phyloP scores from a whole-genome alignment of 2,329 filamentous ascomycete genomes.

The Exophiala aquamarina region DNA sequence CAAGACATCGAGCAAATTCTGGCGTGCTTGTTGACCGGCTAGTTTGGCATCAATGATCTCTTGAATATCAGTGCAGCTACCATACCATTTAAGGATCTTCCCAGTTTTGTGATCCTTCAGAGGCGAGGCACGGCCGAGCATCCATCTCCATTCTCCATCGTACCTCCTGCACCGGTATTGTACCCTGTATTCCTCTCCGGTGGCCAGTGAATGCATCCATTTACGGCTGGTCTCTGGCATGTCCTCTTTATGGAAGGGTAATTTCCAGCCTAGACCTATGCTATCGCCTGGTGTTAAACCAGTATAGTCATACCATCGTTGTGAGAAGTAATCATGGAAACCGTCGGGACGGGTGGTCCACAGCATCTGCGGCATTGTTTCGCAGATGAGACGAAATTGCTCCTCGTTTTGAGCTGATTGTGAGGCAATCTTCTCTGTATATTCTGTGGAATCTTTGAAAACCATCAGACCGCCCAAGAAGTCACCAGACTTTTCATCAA shows the following conservation, averaged over 20 bases:
- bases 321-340: slow-evolving; percentile 70
- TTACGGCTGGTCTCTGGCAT: slow-evolving; percentile 53
- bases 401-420: slow-evolving; percentile 71
- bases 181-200: slow-evolving; percentile 66
- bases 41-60: slow-evolving; percentile 69
- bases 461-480: slow-evolving; percentile 72
- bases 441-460: slow-evolving; percentile 70
- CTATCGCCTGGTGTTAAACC: slow-evolving; percentile 64
- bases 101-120: slow-evolving; percentile 65
- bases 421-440: slow-evolving; percentile 66
- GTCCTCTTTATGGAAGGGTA: slow-evolving; percentile 70
- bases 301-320: slow-evolving; percentile 78
- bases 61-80: slow-evolving; percentile 77
- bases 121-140: slow-evolving; percentile 70
- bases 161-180: slow-evolving; percentile 70
- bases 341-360: slow-evolving; percentile 73
- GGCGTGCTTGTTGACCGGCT: slow-evolving; percentile 64
- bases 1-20: slow-evolving; percentile 71
- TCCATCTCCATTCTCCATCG: slow-evolving; percentile 75
- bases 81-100: slow-evolving; percentile 75
- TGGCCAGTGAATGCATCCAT: slow-evolving; percentile 65
- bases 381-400: slow-evolving; percentile 73
- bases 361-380: slow-evolving; percentile 69
- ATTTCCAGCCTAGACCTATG: slow-evolving; percentile 62
- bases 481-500: slow-evolving; percentile 66